Conservation (phyloP, 2,329 filamentous ascomycete species). For the Waltergamsia citrina region DNA sequence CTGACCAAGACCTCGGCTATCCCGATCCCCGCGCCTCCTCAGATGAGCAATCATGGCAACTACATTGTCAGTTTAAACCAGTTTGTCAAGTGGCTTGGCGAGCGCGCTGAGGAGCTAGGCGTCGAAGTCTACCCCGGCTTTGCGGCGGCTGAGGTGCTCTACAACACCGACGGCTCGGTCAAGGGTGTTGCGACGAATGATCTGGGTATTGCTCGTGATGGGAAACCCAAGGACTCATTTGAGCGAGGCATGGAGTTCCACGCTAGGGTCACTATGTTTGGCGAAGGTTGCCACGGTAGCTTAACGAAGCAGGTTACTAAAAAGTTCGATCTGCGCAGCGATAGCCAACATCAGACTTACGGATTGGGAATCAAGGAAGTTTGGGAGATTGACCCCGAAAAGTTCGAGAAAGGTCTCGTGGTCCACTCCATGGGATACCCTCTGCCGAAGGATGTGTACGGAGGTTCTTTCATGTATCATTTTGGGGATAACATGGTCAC, state of each 20-base stretch:
- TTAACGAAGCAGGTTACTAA: conserved; percentile 90
- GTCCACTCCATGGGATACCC: conserved; percentile 92
- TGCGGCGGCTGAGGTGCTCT: conserved; percentile 86
- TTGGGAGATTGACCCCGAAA: conserved; percentile 90
- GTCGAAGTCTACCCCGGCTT: conserved; percentile 97
- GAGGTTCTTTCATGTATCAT: conserved; percentile 98
- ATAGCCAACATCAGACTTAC: conserved; percentile 93
- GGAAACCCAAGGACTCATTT: conserved; percentile 80
- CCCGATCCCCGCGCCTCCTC: conserved; percentile 79
- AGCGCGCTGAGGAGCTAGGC: conserved; percentile 90
- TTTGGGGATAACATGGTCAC: conserved; percentile 96
- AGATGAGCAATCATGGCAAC: conserved; percentile 98
- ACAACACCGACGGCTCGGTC: conserved; percentile 77
- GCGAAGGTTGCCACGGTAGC: conserved; percentile 91
- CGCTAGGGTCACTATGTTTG: conserved; percentile 82
- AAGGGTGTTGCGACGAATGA: conserved; percentile 95
- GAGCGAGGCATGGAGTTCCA: conserved; percentile 99
- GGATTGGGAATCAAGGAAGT: conserved; percentile 92
- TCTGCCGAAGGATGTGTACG: conserved; percentile 79
- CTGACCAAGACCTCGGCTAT: conserved; percentile 73
- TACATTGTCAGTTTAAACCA: conserved; percentile 96
- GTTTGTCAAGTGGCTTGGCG: conserved; percentile 90
- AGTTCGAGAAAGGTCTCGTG: conserved; percentile 79
- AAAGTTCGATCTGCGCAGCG: conserved; percentile 81
- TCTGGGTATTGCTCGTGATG: conserved; percentile 71